phyloP scores from a whole-genome alignment of 2,329 filamentous ascomycete species.

The Microdochium trichocladiopsis region DNA sequence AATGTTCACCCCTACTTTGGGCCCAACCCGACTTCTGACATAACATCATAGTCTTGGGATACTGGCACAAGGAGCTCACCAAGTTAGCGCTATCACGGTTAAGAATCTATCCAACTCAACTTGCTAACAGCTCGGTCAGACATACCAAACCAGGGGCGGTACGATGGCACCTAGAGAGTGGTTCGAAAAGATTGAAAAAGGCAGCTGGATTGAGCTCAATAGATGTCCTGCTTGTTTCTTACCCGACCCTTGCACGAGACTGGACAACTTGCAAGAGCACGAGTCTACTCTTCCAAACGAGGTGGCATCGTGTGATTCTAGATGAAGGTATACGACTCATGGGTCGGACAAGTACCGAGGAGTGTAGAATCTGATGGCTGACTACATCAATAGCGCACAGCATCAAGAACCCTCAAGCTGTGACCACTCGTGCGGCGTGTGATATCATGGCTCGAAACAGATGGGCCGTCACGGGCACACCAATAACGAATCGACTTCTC shows the following conservation, averaged over 20 bases:
- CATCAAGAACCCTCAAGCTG: background rate
- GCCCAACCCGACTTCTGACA: background rate
- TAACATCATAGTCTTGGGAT: background rate
- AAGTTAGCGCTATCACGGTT: background rate
- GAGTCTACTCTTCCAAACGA: background rate
- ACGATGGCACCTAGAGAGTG: background rate
- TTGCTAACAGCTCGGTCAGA: background rate
- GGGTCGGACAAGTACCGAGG: background rate
- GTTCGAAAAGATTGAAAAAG: background rate
- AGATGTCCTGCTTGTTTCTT: background rate
- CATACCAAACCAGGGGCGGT: background rate
- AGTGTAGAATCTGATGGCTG: background rate
- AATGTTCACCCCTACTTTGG: background rate
- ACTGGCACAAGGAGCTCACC: background rate
- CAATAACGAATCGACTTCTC: background rate
- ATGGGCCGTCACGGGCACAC: background rate
- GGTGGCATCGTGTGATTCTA: background rate
- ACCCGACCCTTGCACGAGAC: background rate
- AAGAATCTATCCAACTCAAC: background rate
- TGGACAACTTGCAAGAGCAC: background rate
- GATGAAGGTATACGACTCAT: background rate
- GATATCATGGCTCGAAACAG: background rate
- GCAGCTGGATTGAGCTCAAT: background rate
- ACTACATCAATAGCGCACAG: background rate
- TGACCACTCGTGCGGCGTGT: background rate